Conservation (phyloP, 2,329 filamentous ascomycete genomes). For the Alternaria gaisen region DNA sequence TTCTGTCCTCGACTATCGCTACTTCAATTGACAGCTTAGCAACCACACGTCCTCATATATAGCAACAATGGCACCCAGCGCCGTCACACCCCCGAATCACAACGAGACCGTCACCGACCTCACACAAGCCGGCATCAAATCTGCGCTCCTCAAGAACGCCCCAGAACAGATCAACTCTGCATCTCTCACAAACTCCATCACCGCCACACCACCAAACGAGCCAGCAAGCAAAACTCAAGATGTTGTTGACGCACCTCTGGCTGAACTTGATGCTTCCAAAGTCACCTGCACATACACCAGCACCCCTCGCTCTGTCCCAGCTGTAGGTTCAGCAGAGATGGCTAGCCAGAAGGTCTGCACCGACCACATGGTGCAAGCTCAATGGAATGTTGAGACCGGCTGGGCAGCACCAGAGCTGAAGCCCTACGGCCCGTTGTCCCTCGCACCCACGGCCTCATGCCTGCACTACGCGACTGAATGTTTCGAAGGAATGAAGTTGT, state of each 20-base stretch:
- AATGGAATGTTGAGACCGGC: conserved; percentile 71
- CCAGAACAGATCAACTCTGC: conserved; percentile 41
- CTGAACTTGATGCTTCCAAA: conserved; percentile 56
- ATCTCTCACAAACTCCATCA: conserved; percentile 34
- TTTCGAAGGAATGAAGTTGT: conserved; percentile 85
- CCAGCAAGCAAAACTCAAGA: conserved; percentile 21
- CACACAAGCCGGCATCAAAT: conserved; percentile 44
- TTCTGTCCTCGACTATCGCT: background rate
- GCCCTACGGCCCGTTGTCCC: conserved; percentile 78
- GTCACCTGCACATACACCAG: conserved; percentile 54
- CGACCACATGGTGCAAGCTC: conserved; percentile 86
- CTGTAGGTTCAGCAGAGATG: conserved; percentile 52
- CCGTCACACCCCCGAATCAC: conserved; percentile 42
- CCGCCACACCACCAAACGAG: conserved; percentile 35
- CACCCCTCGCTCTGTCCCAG: conserved; percentile 54
- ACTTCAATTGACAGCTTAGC: conserved; percentile 1
- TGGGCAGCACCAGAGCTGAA: conserved; percentile 79
- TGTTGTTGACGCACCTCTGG: conserved; percentile 36
- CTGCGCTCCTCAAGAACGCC: conserved; percentile 42
- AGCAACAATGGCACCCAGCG: conserved; percentile 42
- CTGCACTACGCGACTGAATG: conserved; percentile 92
- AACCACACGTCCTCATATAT: background rate
- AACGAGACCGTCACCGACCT: conserved; percentile 39
- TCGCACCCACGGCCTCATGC: conserved; percentile 82
- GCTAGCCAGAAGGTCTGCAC: conserved; percentile 63